phyloP scores from a whole-genome alignment of 768 basidiomycete genomes.

The Sutorius australiensis region DNA sequence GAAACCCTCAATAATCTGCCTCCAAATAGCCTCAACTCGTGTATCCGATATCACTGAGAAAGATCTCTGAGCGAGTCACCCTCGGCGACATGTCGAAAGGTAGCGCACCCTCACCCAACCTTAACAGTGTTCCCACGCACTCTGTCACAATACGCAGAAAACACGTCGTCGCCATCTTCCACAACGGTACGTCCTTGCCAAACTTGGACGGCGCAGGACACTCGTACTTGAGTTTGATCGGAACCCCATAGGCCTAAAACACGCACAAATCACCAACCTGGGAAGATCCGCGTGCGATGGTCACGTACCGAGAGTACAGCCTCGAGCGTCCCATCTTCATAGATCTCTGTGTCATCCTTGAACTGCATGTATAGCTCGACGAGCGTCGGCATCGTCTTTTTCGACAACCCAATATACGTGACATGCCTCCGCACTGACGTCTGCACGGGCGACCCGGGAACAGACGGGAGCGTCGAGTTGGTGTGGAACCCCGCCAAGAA shows the following conservation, averaged over 20 bases:
- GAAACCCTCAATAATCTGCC: slow-evolving; percentile 77
- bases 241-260: slow-evolving; percentile 76
- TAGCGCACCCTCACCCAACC: slow-evolving; percentile 46
- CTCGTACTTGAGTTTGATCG: slow-evolving; percentile 92
- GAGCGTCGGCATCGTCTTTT: slow-evolving; percentile 81
- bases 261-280: background rate
- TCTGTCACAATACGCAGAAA: slow-evolving; percentile 75
- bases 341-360: slow-evolving; percentile 58
- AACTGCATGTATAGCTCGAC: slow-evolving; percentile 73
- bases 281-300: background rate
- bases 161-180: slow-evolving; percentile 89
- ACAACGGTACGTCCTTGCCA: slow-evolving; percentile 82
- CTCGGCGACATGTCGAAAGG: background rate
- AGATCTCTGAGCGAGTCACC: background rate
- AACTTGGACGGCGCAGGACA: slow-evolving; percentile 87
- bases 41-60: slow-evolving; percentile 53
- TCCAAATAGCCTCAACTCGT: slow-evolving; percentile 80
- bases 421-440: slow-evolving; percentile 53
- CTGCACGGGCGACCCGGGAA: slow-evolving; percentile 9
- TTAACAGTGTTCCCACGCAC: slow-evolving; percentile 49
- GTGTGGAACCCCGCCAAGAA: slow-evolving; percentile 78
- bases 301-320: slow-evolving; percentile 66
- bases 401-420: slow-evolving; percentile 87
- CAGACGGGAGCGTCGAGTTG: slow-evolving; percentile 19
- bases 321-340: slow-evolving; percentile 80